A percentile compares a stretch with the other conserved stretches of the same genome.
Conservation (phyloP, 1,284 basidiomycete genomes). For the Rhodofomes roseus region DNA sequence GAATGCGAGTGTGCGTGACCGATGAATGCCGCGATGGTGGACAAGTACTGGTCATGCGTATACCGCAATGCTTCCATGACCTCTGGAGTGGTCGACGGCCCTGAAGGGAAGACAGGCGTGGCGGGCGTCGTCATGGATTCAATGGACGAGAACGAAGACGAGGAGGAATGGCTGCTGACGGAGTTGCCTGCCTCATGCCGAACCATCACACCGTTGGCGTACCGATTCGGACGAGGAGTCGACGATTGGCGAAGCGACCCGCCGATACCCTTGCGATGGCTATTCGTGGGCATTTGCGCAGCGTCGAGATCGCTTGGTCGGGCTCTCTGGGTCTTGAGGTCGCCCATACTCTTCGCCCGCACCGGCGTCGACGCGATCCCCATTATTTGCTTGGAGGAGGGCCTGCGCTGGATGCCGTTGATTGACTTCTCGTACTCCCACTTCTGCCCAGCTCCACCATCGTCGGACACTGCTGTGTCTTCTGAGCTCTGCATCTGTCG, state of each 20-base stretch:
- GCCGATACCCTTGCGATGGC: constrained; percentile 9
- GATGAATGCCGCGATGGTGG: constrained; percentile 94
- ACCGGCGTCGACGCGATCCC: constrained; percentile 31
- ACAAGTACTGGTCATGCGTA: constrained; percentile 88
- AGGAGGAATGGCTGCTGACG: constrained; percentile 66
- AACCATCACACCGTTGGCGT: constrained; percentile 9
- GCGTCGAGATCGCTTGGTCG: constrained; percentile 17
- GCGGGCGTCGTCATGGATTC: constrained; percentile 36
- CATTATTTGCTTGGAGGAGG: constrained; percentile 16
- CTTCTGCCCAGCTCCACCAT: constrained; percentile 15
- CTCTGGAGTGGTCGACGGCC: constrained; percentile 60
- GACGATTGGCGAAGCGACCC: constrained; percentile 8
- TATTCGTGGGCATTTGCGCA: constrained; percentile 26
- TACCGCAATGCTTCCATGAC: constrained; percentile 68
- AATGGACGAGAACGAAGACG: constrained; percentile 51
- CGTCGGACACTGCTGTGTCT: constrained; percentile 22
- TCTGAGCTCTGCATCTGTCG: constrained; percentile 20
- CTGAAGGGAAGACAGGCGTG: constrained; percentile 61
- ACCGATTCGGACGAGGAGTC: constrained; percentile 12
- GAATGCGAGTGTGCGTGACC: constrained; percentile 95
- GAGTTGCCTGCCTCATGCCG: constrained; percentile 47
- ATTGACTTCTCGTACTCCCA: constrained; percentile 18
- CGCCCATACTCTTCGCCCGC: constrained; percentile 51
- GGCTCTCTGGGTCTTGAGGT: constrained; percentile 40
- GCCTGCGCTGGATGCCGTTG: constrained; percentile 17